Percentiles rank a stretch among this genome's conserved stretches.
Evolutionary conservation across 768 basidiomycete species (phyloP).

Genomic region (Goffeauzyma gilvescens): DNA sequence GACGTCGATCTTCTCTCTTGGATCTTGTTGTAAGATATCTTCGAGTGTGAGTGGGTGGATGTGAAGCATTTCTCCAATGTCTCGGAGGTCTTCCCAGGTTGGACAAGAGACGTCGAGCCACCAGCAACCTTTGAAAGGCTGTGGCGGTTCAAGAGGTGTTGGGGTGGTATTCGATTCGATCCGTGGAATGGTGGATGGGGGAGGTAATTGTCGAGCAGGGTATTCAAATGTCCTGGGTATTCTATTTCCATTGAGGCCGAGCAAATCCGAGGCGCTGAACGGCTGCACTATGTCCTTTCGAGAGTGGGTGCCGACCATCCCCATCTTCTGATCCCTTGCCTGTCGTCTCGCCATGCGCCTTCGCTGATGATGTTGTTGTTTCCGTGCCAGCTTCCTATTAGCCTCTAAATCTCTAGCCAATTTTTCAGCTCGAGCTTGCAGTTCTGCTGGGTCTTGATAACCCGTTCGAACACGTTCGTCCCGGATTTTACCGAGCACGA

Average conservation of each 20-base stretch:
- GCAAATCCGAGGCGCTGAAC: conserved; percentile 25
- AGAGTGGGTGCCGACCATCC: neutral
- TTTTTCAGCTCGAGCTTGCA: too few species aligned
- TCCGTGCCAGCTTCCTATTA: too few species aligned
- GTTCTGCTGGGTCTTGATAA: conserved; percentile 5
- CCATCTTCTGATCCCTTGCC: neutral
- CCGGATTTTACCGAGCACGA: conserved; percentile 17
- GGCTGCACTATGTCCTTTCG: conserved; percentile 12
- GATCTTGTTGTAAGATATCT: conserved; percentile 78
- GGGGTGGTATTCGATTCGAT: neutral
- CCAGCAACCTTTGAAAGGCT: conserved; percentile 48
- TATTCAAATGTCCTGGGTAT: conserved; percentile 1
- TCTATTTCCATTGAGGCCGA: conserved; percentile 12
- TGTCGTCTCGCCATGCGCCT: neutral
- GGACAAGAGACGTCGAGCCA: conserved; percentile 80
- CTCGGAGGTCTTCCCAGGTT: conserved; percentile 67
- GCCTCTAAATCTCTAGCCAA: too few species aligned
- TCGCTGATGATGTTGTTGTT: conserved; percentile 5
- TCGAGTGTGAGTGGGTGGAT: conserved; percentile 84
- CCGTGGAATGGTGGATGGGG: neutral
- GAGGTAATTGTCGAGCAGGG: neutral
- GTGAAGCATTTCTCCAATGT: conserved; percentile 60
- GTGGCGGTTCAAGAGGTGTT: too few species aligned
- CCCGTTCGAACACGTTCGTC: conserved; percentile 14
- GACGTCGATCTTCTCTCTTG: conserved; percentile 73